phyloP scores from a whole-genome alignment of 306 rosid genomes.

The Prunus davidiana region DNA sequence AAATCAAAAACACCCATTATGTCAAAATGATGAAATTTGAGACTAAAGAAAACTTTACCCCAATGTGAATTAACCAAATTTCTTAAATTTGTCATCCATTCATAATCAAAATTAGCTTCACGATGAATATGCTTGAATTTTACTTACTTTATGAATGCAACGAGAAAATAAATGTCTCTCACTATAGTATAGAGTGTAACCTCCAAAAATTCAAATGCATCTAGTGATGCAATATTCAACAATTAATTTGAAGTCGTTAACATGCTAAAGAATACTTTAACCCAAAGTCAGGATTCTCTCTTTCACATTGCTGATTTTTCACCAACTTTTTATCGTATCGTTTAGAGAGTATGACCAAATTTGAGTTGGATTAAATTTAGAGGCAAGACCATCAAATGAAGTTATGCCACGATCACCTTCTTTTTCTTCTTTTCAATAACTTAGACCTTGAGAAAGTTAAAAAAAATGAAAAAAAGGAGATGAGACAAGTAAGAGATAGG shows the following conservation, averaged over 20 bases:
- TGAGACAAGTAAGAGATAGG: neutral
- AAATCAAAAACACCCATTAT: neutral
- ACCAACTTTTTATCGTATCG: neutral
- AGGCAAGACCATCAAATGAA: neutral
- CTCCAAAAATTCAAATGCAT: neutral
- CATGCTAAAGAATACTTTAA: too few species aligned
- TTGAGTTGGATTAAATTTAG: neutral
- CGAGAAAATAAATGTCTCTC: neutral
- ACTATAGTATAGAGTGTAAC: neutral
- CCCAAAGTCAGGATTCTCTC: neutral
- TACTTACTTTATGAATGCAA: neutral
- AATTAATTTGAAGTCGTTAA: too few species aligned
- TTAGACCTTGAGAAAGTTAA: neutral
- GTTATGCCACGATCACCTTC: neutral
- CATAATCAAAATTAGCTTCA: neutral
- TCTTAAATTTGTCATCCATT: neutral
- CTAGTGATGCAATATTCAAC: too few species aligned
- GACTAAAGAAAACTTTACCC: neutral
- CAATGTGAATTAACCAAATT: neutral
- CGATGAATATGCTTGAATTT: neutral
- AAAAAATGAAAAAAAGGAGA: neutral
- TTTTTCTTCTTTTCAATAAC: neutral
- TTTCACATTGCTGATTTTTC: neutral
- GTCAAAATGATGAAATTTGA: too few species aligned
- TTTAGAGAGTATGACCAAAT: neutral